Percentiles rank a stretch among this genome's conserved stretches.
phyloP scores from a whole-genome alignment of 192 early-diverging fungal species.

The Diversispora eburnea region DNA sequence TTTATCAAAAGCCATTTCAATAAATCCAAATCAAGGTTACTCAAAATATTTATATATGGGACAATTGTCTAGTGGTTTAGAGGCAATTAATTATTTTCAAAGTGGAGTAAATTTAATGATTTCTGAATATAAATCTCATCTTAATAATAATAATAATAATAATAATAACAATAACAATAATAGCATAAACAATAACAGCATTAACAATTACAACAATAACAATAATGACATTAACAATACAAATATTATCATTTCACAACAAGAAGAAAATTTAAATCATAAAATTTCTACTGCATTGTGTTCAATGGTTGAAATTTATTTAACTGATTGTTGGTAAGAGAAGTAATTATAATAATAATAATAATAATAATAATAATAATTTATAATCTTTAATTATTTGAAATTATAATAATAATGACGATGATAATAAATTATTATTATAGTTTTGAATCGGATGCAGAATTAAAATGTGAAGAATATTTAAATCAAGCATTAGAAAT shows the following conservation, averaged over 20 bases:
- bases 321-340: constrained; percentile 94
- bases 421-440: neutral
- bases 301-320: constrained; percentile 94
- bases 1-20: constrained; percentile 63
- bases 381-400: neutral
- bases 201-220: too few relatives aligned
- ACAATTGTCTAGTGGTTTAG: constrained; percentile 63
- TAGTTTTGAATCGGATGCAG: constrained; percentile 87
- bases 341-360: neutral
- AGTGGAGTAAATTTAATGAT: constrained; percentile 68
- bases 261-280: constrained; percentile 35
- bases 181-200: constrained; percentile 36
- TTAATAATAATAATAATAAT: constrained; percentile 38
- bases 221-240: too few relatives aligned
- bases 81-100: constrained; percentile 66
- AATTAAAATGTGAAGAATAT: constrained; percentile 75
- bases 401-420: too few relatives aligned
- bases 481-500: constrained; percentile 62
- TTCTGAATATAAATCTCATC: constrained; percentile 40
- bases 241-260: neutral
- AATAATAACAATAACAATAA: constrained; percentile 48
- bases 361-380: neutral
- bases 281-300: constrained; percentile 85
- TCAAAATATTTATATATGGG: constrained; percentile 89
- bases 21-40: constrained; percentile 64